Base-by-base conservation (phyloP, 2,329 filamentous ascomycete genomes). In the Raffaelea albimanens region DNA sequence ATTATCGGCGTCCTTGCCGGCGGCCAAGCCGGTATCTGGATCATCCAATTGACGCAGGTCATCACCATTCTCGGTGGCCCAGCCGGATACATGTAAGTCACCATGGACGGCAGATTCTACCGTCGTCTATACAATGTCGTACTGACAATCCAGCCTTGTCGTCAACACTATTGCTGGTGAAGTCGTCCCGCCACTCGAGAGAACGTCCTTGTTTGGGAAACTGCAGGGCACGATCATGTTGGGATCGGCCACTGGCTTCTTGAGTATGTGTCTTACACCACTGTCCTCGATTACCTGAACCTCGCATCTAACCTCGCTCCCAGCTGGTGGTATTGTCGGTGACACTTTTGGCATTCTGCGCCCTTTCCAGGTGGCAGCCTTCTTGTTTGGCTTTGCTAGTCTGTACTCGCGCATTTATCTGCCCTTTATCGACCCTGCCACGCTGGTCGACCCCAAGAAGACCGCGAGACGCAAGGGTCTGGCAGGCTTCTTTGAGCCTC, bases 91-190 rank as follows among this genome's bases (percentile, higher is more conserved):
- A 71, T 85, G 65, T 34, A 34, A 10, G 31, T 34, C n/a, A n/a
- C n/a, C n/a, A n/a, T n/a, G 31, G 10, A 16, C 9, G 9, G 9
- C 31, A 10, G 31, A 34, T 10, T 10, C 31, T 34, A 16, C 9
- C 16, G 16, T 34, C 31, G 31, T 10, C 16, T 34, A 16, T 34
- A 16, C 9, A 34, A 34, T 34, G 31, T 16, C 9, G 16, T 34
- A 16, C 31, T 34, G 16, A 34, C 31, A 34, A 34, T 9, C 16
- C 31, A 34, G 31, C 18, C 70, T 87, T 5, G 74, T 82, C 1
- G 66, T 85, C 18, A 87, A 86, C 53, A 80, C 81, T 13, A 78
- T 82, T 38, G 78, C 82, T 1, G 75, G 80, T 1, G 82, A 86
- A 57, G 65, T 83, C 2, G 76, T 82, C 0, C 68, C 74, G 33